phyloP scores from a whole-genome alignment of 176 grass and related monocot genomes.

The Secale cereale region DNA sequence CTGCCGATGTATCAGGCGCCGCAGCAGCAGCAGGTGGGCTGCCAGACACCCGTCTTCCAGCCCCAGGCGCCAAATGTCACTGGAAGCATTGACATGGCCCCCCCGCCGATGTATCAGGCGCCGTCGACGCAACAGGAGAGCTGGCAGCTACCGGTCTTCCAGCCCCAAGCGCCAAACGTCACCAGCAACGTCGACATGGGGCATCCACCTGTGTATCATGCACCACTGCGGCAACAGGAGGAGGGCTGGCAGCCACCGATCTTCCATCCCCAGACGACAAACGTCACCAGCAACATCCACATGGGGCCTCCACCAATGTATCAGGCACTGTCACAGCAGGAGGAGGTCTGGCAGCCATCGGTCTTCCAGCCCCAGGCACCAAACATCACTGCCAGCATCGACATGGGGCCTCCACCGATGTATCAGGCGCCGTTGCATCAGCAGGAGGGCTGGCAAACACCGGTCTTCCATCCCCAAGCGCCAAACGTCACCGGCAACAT shows the following conservation, averaged over 20 bases:
- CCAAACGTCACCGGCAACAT: no score
- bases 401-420: background rate
- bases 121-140: background rate
- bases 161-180: background rate
- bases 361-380: no score
- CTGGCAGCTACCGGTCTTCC: background rate
- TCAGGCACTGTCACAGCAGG: background rate
- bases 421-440: no score
- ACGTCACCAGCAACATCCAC: background rate
- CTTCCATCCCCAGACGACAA: background rate
- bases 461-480: no score
- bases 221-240: background rate
- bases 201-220: background rate
- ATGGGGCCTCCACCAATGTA: background rate
- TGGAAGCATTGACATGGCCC: background rate
- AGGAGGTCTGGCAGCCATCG: background rate
- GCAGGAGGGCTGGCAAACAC: no score
- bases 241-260: background rate
- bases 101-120: background rate
- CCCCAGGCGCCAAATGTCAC: background rate
- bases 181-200: background rate
- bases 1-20: no score
- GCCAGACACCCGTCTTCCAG: no score
- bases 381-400: background rate
- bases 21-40: no score